Percentiles rank a stretch among this genome's conserved stretches.
These are phyloP conservation scores for Phytophthora niederhauseri DNA, from an alignment of 352 stramenopile genomes.

Conservation along the genomic window DNA sequence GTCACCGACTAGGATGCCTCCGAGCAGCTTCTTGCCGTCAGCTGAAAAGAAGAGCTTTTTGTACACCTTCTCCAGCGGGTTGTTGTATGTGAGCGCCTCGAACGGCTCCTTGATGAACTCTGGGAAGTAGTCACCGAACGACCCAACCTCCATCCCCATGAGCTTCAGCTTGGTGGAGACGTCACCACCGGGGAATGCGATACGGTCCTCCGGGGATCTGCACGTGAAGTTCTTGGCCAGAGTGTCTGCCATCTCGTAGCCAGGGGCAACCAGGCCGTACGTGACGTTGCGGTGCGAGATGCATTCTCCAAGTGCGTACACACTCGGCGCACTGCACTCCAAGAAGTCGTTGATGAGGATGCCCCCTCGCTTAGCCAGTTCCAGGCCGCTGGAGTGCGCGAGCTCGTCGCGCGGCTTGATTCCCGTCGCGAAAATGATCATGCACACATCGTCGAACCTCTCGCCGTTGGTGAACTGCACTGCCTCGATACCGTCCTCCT, in stretches of 20 bases:
- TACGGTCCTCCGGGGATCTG: slow-evolving; percentile 27
- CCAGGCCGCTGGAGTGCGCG: slow-evolving; percentile 62
- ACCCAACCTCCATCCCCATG: slow-evolving; percentile 93
- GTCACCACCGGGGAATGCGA: slow-evolving; percentile 85
- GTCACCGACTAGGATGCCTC: slow-evolving; percentile 93
- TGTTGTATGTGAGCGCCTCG: slow-evolving; percentile 88
- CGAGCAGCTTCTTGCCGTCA: slow-evolving; percentile 70
- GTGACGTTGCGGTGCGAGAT: slow-evolving; percentile 91
- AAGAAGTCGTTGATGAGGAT: slow-evolving; percentile 92
- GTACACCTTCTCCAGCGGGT: slow-evolving; percentile 90
- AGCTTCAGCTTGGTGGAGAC: slow-evolving; percentile 95
- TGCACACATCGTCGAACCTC: slow-evolving; percentile 84
- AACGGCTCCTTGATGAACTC: slow-evolving; percentile 80
- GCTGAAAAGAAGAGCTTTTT: slow-evolving; percentile 94
- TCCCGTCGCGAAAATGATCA: slow-evolving; percentile 91
- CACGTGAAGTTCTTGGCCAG: slow-evolving; percentile 82
- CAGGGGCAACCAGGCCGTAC: slow-evolving; percentile 93
- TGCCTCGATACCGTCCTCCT: slow-evolving; percentile 63
- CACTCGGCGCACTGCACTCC: slow-evolving; percentile 66
- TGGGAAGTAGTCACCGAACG: slow-evolving; percentile 86
- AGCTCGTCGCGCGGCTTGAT: slow-evolving; percentile 94
- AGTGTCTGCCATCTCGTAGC: slow-evolving; percentile 92
- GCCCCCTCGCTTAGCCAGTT: slow-evolving; percentile 81
- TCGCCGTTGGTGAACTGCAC: slow-evolving; percentile 88
- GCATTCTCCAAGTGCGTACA: slow-evolving; percentile 93